Evolutionary conservation across 2,329 filamentous ascomycete species (phyloP).

Genomic region (Colletotrichum lupini): DNA sequence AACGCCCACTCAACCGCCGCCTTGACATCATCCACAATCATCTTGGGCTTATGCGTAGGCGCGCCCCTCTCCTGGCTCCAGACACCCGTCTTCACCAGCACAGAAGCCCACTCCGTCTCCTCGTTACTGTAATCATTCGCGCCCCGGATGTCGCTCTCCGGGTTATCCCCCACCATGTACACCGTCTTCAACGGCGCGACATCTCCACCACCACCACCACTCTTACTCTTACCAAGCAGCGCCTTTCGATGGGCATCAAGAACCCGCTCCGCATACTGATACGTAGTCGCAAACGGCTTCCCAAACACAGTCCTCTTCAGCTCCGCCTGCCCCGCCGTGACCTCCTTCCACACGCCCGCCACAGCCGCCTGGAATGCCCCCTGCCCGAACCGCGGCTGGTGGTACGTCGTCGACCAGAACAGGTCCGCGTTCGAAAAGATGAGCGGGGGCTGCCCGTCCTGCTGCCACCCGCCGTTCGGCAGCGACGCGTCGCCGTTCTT

Average conservation of each 20-base stretch:
- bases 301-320: conserved; percentile 78
- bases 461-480: conserved; percentile 82
- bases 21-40: conserved; percentile 79
- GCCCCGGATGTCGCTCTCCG: conserved; percentile 89
- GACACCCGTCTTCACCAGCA: conserved; percentile 85
- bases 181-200: conserved; percentile 71
- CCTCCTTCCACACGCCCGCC: conserved; percentile 79
- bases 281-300: conserved; percentile 83
- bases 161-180: conserved; percentile 95
- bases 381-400: conserved; percentile 87
- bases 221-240: conserved; percentile 47
- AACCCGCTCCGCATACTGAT: conserved; percentile 83
- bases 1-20: conserved; percentile 83
- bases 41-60: conserved; percentile 71
- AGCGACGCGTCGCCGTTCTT: conserved; percentile 75
- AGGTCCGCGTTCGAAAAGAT: conserved; percentile 94
- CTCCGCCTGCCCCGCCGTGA: conserved; percentile 70
- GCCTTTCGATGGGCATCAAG: conserved; percentile 70
- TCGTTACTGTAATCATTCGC: conserved; percentile 80
- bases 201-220: no score
- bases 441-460: conserved; percentile 81
- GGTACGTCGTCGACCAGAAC: conserved; percentile 87
- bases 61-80: conserved; percentile 61
- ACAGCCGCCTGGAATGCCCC: conserved; percentile 89
- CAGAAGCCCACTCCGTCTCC: conserved; percentile 80